A percentile compares a stretch with the other conserved stretches of the same genome.
Evolutionary conservation across 2,329 filamentous ascomycete species (phyloP).

Genomic region (Orbilia oligospora): DNA sequence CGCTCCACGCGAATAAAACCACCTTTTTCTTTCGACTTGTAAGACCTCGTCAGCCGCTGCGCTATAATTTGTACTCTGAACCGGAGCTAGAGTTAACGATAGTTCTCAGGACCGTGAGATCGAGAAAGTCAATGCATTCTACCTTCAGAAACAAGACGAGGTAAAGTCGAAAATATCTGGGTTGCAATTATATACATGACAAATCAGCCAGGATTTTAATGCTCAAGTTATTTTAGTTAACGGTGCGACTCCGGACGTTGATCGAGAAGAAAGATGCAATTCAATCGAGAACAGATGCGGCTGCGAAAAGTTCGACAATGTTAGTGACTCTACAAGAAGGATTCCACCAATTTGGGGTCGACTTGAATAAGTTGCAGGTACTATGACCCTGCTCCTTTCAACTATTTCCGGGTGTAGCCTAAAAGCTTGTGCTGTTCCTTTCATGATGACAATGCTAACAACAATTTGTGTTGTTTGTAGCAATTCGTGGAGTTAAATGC

Average conservation of each 20-base stretch:
- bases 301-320: conserved; percentile 89
- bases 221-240: conserved; percentile 75
- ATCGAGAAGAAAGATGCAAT: conserved; percentile 95
- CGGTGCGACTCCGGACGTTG: conserved; percentile 89
- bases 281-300: conserved; percentile 81
- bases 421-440: neutral
- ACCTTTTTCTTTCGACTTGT: conserved; percentile 99
- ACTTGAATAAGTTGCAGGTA: conserved; percentile 90
- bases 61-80: conserved; percentile 9
- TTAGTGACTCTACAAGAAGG: conserved; percentile 96
- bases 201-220: conserved; percentile 17
- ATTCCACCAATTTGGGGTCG: conserved; percentile 95
- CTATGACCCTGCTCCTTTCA: conserved; percentile 62
- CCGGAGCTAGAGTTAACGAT: conserved; percentile 37
- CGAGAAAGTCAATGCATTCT: conserved; percentile 98
- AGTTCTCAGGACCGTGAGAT: conserved; percentile 86
- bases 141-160: conserved; percentile 97
- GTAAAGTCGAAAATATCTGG: conserved; percentile 69
- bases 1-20: conserved; percentile 95
- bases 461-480: conserved; percentile 67
- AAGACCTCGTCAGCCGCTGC: conserved; percentile 66
- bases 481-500: conserved; percentile 99
- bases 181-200: neutral
- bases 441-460: conserved; percentile 16
- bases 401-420: conserved; percentile 9